Conservation (phyloP, 1,284 basidiomycete genomes). For the Vanrija sp. region DNA sequence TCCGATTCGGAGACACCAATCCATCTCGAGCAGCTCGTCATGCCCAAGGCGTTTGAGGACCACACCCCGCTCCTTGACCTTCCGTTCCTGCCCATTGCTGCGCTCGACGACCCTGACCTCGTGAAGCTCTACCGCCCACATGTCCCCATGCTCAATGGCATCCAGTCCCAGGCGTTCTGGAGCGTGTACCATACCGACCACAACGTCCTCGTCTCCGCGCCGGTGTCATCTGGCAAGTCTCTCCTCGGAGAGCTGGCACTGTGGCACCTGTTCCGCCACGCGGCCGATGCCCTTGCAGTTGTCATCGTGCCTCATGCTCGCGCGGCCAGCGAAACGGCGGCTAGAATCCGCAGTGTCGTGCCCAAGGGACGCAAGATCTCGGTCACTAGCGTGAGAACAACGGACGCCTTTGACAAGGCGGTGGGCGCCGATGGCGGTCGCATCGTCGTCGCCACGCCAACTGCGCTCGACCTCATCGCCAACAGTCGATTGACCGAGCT, state of each 20-base stretch:
- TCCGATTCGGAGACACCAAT: constrained; percentile 72
- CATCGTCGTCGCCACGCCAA: constrained; percentile 47
- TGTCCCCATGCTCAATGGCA: constrained; percentile 65
- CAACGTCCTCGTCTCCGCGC: constrained; percentile 76
- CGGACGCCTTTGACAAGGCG: constrained; percentile 29
- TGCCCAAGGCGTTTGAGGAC: constrained; percentile 66
- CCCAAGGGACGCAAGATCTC: constrained; percentile 27
- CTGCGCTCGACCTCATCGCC: constrained; percentile 33
- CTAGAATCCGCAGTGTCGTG: constrained; percentile 36
- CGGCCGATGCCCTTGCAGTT: constrained; percentile 34
- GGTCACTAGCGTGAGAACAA: constrained; percentile 22
- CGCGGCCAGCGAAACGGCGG: constrained; percentile 39
- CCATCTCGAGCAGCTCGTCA: constrained; percentile 64
- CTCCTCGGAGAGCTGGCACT: constrained; percentile 65
- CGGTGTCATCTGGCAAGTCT: constrained; percentile 77
- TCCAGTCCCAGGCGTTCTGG: constrained; percentile 92
- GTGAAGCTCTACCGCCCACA: constrained; percentile 53
- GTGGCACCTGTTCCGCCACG: constrained; percentile 55
- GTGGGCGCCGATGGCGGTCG: constrained; percentile 11
- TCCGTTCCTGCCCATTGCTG: constrained; percentile 66
- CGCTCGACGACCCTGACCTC: constrained; percentile 55
- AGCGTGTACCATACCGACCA: constrained; percentile 65
- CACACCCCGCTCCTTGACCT: constrained; percentile 71
- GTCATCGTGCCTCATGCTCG: constrained; percentile 43
- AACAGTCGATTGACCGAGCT: constrained; percentile 4